phyloP scores from a whole-genome alignment of 371 early-diverging fungal species.

The Batkoa obscura region DNA sequence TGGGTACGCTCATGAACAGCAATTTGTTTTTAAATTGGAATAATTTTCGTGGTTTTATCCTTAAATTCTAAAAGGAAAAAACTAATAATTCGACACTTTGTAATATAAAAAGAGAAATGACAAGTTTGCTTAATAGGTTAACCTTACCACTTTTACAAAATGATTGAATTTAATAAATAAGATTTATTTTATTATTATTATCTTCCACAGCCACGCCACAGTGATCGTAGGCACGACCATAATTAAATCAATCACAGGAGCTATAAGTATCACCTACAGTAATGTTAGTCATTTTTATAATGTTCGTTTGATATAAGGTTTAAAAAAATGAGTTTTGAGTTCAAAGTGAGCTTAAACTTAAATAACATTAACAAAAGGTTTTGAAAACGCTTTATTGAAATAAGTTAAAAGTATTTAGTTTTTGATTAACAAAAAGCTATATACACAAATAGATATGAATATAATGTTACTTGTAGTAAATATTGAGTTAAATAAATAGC shows the following conservation, averaged over 20 bases:
- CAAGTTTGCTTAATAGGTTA: constrained; percentile 88
- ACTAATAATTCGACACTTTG: constrained; percentile 99
- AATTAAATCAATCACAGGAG: constrained; percentile 1
- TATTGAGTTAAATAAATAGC: no score
- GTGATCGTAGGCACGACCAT: constrained; percentile 8
- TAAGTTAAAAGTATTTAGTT: no score
- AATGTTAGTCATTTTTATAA: constrained; percentile 9
- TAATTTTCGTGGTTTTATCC: constrained; percentile 99
- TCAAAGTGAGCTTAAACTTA: no score
- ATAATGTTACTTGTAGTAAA: no score
- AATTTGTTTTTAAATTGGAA: constrained; percentile 99
- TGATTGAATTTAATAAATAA: constrained; percentile 96
- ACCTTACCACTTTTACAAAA: constrained; percentile 85
- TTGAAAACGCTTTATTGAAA: no score
- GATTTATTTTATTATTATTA: constrained; percentile 77
- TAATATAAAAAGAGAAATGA: constrained; percentile 94
- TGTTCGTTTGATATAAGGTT: no score
- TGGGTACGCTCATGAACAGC: constrained; percentile 99
- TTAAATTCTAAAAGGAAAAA: constrained; percentile 89
- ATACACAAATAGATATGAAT: no score
- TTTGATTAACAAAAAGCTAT: no score
- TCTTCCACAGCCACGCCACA: constrained; percentile 50
- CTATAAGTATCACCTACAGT: constrained; percentile 13
- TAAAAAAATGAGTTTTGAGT: no score
- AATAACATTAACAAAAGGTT: no score